Evolutionary conservation across 495 filamentous ascomycete genomes (phyloP).

Genomic region (Xanthoparmelia taractica): DNA sequence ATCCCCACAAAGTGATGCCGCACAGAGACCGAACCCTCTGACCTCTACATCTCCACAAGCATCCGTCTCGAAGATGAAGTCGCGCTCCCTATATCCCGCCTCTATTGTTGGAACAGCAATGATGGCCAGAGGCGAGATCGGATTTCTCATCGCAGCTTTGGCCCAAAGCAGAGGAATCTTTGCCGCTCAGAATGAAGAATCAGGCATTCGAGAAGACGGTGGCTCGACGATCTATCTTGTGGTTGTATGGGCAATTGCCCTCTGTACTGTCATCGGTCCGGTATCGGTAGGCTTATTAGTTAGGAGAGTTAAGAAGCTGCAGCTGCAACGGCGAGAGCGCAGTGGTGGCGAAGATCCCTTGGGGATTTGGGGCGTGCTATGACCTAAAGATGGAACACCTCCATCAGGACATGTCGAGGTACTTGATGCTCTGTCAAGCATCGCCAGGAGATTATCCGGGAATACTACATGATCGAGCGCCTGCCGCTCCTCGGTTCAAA

Average conservation of each 20-base stretch:
- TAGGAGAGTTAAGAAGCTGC: constrained; percentile 37
- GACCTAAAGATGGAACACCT: neutral
- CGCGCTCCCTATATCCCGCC: constrained; percentile 33
- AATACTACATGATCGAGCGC: neutral
- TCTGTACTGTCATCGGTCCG: constrained; percentile 70
- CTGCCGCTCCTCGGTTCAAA: neutral
- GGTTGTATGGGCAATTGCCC: constrained; percentile 64
- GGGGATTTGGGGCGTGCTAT: constrained; percentile 4
- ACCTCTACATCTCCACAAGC: neutral
- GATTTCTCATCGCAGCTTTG: constrained; percentile 66
- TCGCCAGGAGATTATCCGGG: neutral
- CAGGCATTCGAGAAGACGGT: neutral
- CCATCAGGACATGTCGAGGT: neutral
- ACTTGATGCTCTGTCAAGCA: neutral
- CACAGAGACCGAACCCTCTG: neutral
- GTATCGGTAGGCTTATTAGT: constrained; percentile 58
- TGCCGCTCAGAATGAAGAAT: neutral
- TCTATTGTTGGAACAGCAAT: constrained; percentile 55
- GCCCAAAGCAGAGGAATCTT: constrained; percentile 56
- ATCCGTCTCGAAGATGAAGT: neutral
- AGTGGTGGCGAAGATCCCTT: neutral
- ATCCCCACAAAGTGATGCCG: neutral
- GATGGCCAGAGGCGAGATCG: constrained; percentile 72
- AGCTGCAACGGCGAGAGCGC: constrained; percentile 13
- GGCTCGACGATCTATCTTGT: constrained; percentile 50